Percentiles rank a stretch among this genome's conserved stretches.
Conservation (phyloP, 805 yeast genomes). For the Ogataea pini region DNA sequence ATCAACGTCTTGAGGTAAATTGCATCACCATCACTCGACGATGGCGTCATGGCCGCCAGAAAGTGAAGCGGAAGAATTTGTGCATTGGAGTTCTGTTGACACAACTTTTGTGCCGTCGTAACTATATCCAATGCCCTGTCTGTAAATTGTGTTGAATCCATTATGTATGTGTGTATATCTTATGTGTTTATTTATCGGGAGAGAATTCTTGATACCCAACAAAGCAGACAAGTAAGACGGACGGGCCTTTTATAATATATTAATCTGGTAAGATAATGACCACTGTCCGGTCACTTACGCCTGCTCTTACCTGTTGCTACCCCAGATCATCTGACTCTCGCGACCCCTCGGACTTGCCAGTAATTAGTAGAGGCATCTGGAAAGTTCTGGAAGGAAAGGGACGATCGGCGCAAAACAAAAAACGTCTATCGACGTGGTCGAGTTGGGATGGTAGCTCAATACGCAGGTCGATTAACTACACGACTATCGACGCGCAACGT, state of each 20-base stretch:
- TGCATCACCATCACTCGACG: slow-evolving; percentile 53
- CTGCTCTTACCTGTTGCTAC: not conserved
- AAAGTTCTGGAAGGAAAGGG: not conserved
- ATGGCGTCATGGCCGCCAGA: slow-evolving; percentile 84
- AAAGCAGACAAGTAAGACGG: too few relatives aligned
- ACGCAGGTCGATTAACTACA: too few relatives aligned
- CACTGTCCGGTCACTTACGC: slow-evolving; percentile 2
- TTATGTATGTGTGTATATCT: slow-evolving; percentile 26
- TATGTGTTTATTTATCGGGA: not conserved
- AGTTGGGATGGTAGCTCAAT: too few relatives aligned
- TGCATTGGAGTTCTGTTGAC: slow-evolving; percentile 80
- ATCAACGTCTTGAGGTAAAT: slow-evolving; percentile 77
- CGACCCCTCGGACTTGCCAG: slow-evolving; percentile 6
- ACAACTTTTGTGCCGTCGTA: slow-evolving; percentile 76
- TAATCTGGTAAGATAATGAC: too few relatives aligned
- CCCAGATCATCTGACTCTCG: slow-evolving; percentile 3
- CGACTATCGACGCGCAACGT: too few relatives aligned
- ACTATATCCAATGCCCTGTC: slow-evolving; percentile 87
- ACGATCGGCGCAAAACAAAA: not conserved
- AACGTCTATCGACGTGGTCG: too few relatives aligned
- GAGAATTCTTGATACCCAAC: too few relatives aligned
- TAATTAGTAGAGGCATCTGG: not conserved
- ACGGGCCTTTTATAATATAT: too few relatives aligned
- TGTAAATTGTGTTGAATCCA: slow-evolving; percentile 81
- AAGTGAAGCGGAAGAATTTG: slow-evolving; percentile 87